phyloP scores from a whole-genome alignment of 2,329 filamentous ascomycete genomes.

The Monosporascus sp. region DNA sequence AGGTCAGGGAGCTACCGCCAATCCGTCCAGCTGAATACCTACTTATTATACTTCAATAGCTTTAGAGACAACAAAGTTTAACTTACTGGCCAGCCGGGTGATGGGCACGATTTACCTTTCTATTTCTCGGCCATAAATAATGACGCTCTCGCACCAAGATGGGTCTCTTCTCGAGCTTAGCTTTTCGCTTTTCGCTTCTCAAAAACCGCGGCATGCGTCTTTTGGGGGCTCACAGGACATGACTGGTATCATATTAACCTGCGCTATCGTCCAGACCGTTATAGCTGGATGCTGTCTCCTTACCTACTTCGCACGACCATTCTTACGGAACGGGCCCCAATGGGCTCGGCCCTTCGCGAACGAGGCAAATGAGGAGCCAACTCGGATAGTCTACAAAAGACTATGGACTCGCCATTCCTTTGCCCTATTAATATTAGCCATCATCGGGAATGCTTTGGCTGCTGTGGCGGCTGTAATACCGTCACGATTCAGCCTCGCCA shows the following conservation, averaged over 20 bases:
- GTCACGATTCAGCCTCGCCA: constrained; percentile 16
- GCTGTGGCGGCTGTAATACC: constrained; percentile 25
- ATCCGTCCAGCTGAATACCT: too few species aligned
- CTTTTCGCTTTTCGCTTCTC: constrained; percentile 4
- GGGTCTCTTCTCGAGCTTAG: background rate
- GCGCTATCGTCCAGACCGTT: constrained; percentile 25
- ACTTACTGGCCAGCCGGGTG: too few species aligned
- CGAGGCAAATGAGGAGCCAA: constrained; percentile 21
- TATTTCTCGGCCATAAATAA: background rate
- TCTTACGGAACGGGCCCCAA: constrained; percentile 28
- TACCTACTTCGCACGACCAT: constrained; percentile 17
- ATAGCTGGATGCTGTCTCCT: constrained; percentile 26
- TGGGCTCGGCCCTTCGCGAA: constrained; percentile 41
- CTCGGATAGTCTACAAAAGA: constrained; percentile 4
- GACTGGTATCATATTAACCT: constrained; percentile 15
- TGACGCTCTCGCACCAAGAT: background rate
- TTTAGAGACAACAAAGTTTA: too few species aligned
- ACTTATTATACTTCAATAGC: too few species aligned
- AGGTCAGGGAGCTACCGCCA: too few species aligned
- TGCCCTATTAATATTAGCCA: constrained; percentile 27
- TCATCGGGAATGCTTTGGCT: constrained; percentile 31
- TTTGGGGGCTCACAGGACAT: background rate
- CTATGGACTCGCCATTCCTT: constrained; percentile 37
- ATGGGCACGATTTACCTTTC: background rate
- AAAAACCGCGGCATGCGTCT: background rate